These are phyloP conservation scores for Penicillium janthinellum DNA, from an alignment of 2,329 filamentous ascomycete genomes.

Conservation along the genomic window DNA sequence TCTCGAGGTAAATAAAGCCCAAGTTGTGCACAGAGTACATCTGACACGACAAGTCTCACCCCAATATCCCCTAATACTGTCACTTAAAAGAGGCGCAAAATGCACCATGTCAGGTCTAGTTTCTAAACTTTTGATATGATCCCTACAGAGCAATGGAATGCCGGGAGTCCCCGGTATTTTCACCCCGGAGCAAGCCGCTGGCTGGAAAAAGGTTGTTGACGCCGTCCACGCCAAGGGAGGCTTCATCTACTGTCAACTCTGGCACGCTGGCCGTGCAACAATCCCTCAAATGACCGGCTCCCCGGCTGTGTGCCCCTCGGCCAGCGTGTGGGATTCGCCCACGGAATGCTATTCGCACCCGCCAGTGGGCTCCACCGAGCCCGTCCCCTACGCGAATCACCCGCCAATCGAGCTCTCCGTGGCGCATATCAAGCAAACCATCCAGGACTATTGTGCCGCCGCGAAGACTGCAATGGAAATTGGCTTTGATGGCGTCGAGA, in stretches of 20 bases:
- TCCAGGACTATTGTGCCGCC: constrained; percentile 48
- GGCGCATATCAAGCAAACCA: constrained; percentile 49
- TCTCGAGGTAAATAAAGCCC: constrained; percentile 38
- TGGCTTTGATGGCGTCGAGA: constrained; percentile 58
- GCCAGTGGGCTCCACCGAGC: constrained; percentile 38
- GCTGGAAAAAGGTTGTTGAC: constrained; percentile 55
- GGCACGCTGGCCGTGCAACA: constrained; percentile 53
- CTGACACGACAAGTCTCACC: background rate
- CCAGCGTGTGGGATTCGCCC: constrained; percentile 50
- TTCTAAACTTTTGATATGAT: background rate
- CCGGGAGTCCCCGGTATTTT: constrained; percentile 40
- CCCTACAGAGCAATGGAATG: constrained; percentile 41
- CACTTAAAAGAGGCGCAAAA: background rate
- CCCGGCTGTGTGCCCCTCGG: constrained; percentile 43
- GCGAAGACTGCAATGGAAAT: constrained; percentile 56
- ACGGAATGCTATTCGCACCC: constrained; percentile 47
- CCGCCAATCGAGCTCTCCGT: constrained; percentile 49
- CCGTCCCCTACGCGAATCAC: constrained; percentile 46
- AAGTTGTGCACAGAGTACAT: background rate
- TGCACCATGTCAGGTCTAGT: background rate
- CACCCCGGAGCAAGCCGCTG: constrained; percentile 46
- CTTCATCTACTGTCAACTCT: constrained; percentile 47
- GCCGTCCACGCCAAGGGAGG: constrained; percentile 55
- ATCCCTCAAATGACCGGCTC: constrained; percentile 45
- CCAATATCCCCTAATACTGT: background rate